phyloP scores from a whole-genome alignment of 768 basidiomycete genomes.

The Tylopilus plumbeoviolaceoides region DNA sequence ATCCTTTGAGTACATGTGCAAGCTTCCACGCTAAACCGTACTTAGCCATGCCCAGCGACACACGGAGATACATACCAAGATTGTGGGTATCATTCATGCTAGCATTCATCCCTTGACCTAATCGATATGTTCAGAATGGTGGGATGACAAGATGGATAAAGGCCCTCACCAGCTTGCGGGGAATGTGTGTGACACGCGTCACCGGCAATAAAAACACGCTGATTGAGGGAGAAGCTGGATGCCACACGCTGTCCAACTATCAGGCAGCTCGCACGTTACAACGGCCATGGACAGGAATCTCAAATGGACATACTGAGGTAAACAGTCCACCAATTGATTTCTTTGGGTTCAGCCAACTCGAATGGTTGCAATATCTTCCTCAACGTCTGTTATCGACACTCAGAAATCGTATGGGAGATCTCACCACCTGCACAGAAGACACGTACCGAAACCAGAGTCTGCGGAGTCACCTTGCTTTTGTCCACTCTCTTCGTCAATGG shows the following conservation, averaged over 20 bases:
- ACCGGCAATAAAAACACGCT: conserved; percentile 72
- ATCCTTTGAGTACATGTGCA: conserved; percentile 41
- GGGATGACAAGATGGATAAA: no score
- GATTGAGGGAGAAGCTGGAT: conserved; percentile 46
- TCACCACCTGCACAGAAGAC: no score
- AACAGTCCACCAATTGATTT: no score
- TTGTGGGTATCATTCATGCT: conserved; percentile 76
- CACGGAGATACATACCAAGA: conserved; percentile 38
- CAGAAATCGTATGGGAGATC: no score
- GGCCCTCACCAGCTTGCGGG: conserved; percentile 52
- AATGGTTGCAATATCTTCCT: no score
- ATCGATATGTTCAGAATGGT: no score
- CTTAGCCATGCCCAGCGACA: conserved; percentile 44
- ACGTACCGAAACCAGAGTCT: conserved; percentile 12
- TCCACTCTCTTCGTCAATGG: conserved; percentile 45
- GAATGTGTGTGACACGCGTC: conserved; percentile 73
- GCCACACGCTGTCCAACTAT: no score
- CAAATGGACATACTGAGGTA: no score
- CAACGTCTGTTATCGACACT: no score
- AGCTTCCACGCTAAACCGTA: conserved; percentile 42
- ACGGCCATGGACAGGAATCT: background rate
- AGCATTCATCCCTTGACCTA: conserved; percentile 75
- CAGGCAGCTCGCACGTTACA: no score
- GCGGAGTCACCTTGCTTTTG: conserved; percentile 45
- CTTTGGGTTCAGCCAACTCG: no score